Percentiles rank a stretch among this genome's conserved stretches.
phyloP scores from a whole-genome alignment of 441 rosid species.

The Pelargonium cotyledonis region DNA sequence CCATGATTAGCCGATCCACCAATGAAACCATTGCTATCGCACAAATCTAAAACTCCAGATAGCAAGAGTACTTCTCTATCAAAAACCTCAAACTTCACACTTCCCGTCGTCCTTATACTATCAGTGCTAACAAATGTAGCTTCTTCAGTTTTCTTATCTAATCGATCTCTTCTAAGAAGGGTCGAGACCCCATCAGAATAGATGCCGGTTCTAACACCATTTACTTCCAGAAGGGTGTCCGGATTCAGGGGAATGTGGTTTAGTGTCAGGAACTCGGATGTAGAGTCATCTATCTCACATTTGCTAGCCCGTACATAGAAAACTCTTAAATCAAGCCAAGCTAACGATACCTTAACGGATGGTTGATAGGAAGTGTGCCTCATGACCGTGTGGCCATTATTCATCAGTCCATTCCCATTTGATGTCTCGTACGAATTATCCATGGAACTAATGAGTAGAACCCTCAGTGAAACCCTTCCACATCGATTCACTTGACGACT shows the following conservation, averaged over 20 bases:
- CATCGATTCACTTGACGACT: slow-evolving; percentile 18
- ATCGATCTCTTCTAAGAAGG: slow-evolving; percentile 49
- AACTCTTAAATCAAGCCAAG: slow-evolving; percentile 51
- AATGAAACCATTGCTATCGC: not conserved
- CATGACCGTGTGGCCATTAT: slow-evolving; percentile 12
- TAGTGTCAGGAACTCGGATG: slow-evolving; percentile 41
- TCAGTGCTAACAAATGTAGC: slow-evolving; percentile 63
- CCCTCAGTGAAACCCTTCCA: slow-evolving; percentile 24
- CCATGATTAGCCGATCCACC: not conserved
- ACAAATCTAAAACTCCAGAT: slow-evolving; percentile 43
- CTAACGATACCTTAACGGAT: slow-evolving; percentile 25
- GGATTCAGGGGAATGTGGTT: slow-evolving; percentile 51
- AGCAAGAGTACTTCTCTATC: slow-evolving; percentile 42
- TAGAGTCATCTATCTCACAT: slow-evolving; percentile 47
- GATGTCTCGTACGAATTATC: slow-evolving; percentile 43
- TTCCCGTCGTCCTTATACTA: slow-evolving; percentile 44
- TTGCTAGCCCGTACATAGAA: slow-evolving; percentile 52
- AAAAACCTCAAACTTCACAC: slow-evolving; percentile 53
- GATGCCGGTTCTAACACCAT: slow-evolving; percentile 43
- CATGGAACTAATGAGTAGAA: slow-evolving; percentile 34
- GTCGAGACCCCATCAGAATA: slow-evolving; percentile 43
- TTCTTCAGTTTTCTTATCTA: slow-evolving; percentile 53
- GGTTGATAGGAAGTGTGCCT: slow-evolving; percentile 24
- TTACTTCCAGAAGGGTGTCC: slow-evolving; percentile 48
- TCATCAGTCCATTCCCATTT: slow-evolving; percentile 28